Base-by-base conservation (phyloP, 441 rosid species). In the Populus hybrid region DNA sequence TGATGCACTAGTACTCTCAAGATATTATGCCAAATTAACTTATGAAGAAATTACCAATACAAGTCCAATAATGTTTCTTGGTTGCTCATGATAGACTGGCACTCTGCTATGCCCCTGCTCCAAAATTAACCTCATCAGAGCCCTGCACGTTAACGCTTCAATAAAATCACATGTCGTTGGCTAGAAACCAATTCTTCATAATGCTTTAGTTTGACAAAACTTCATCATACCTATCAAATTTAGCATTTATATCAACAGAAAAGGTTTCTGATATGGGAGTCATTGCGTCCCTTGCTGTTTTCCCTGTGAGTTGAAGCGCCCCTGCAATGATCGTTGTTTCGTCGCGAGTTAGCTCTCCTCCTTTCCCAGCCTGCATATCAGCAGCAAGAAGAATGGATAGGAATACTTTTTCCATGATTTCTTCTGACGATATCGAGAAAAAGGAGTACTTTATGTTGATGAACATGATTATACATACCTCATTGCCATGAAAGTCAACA, bases 301-400 rank as follows among this genome's bases (percentile, higher is more conserved):
- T 95, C 82, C 87, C 96, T 10, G 91, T 75, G 75, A 93, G 94
- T 75, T 91, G 97, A 80, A 95, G 99, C 75, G 99, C 99, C 82
- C 98, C 99, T 16, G 92, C 93, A 72, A 95, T 92, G 77, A 95
- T 95, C 12, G 94, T 95, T 7, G 98, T 95, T 82, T 93, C 99
- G 46, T 93, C 95, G 77, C 82, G 95, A 0, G 98, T 93, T 84
- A 95, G 76, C 79, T 95, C 99, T 71, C 99, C 99, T 38, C 98
- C 97, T 81, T 95, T 95, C 53, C 98, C 99, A 53, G 99, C 99
- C 99, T 92, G 86, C 75, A 64, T 34, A n/a, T 30, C 9, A 59
- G 42, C 46, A 64, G 36, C 24, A 63, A 34, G n/a, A 14, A 70
- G 59, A 23, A 21, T 12, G 34, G 38, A 30, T 68, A 34, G 26